Percentiles rank a stretch among this genome's conserved stretches.
Conservation (phyloP, 2,329 filamentous ascomycete genomes). For the Thermothelomyces thermophilus region DNA sequence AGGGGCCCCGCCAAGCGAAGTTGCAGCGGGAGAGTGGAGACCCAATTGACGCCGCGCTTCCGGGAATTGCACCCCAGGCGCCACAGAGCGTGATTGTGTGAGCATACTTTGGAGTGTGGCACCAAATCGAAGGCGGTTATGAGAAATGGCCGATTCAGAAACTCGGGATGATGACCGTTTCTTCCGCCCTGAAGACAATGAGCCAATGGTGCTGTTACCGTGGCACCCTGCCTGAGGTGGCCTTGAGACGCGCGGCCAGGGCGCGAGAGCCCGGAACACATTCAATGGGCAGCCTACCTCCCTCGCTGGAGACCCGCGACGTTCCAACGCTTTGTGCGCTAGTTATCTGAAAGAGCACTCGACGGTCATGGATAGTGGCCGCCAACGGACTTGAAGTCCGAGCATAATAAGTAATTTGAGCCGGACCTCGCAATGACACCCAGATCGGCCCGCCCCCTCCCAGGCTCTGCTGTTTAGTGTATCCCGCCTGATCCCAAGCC, state of each 20-base stretch:
- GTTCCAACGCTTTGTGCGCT: not conserved
- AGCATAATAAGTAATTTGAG: not conserved
- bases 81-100: too few relatives aligned
- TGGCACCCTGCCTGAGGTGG: slow-evolving; percentile 9
- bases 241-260: slow-evolving; percentile 1
- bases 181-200: slow-evolving; percentile 4
- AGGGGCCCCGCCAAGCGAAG: not conserved
- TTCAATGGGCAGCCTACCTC: slow-evolving; percentile 5
- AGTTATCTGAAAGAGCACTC: too few relatives aligned
- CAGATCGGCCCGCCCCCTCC: not conserved
- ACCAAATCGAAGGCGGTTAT: slow-evolving; percentile 3
- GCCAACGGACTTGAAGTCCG: not conserved
- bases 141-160: slow-evolving; percentile 11
- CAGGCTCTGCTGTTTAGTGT: not conserved
- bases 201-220: slow-evolving; percentile 8
- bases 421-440: not conserved
- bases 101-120: too few relatives aligned
- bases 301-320: not conserved
- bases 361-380: not conserved
- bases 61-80: not conserved
- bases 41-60: slow-evolving; percentile 4
- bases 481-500: not conserved
- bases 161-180: slow-evolving; percentile 12
- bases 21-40: not conserved
- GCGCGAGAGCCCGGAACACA: not conserved